Evolutionary conservation across 2,329 filamentous ascomycete genomes (phyloP).

Genomic region (Nemania sp.): DNA sequence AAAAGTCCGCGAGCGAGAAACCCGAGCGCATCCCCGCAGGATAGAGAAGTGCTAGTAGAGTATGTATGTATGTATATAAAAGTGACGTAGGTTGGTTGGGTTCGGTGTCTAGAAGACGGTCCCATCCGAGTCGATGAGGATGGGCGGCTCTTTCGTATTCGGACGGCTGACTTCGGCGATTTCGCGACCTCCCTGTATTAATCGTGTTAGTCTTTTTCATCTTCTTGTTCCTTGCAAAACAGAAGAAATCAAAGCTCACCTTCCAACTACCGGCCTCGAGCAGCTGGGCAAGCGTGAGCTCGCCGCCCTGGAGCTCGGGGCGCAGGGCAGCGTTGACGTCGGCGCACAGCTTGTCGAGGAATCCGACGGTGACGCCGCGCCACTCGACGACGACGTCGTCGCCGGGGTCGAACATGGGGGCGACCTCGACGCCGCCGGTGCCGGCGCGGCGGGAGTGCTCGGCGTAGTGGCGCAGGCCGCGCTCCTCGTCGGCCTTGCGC

Average conservation of each 20-base stretch:
- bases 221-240: neutral
- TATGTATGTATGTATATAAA: too few species aligned
- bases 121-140: slow-evolving; percentile 94
- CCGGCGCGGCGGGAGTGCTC: slow-evolving; percentile 74
- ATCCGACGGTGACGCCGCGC: slow-evolving; percentile 75
- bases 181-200: slow-evolving; percentile 78
- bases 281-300: slow-evolving; percentile 83
- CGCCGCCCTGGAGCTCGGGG: slow-evolving; percentile 65
- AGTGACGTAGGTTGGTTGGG: too few species aligned
- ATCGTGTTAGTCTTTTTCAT: slow-evolving; percentile 31
- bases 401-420: slow-evolving; percentile 72
- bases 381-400: slow-evolving; percentile 83
- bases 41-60: too few species aligned
- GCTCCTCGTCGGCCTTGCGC: slow-evolving; percentile 71
- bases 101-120: slow-evolving; percentile 79
- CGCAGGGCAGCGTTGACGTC: slow-evolving; percentile 71
- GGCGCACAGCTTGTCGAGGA: slow-evolving; percentile 69
- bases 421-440: slow-evolving; percentile 60
- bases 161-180: slow-evolving; percentile 93
- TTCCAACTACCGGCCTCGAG: slow-evolving; percentile 98
- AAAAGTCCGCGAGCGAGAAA: too few species aligned
- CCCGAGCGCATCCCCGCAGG: too few species aligned
- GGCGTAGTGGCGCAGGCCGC: slow-evolving; percentile 71
- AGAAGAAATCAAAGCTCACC: slow-evolving; percentile 48
- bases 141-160: slow-evolving; percentile 95